Conservation (phyloP, 371 early-diverging fungal genomes). For the Mucor racemosus region DNA sequence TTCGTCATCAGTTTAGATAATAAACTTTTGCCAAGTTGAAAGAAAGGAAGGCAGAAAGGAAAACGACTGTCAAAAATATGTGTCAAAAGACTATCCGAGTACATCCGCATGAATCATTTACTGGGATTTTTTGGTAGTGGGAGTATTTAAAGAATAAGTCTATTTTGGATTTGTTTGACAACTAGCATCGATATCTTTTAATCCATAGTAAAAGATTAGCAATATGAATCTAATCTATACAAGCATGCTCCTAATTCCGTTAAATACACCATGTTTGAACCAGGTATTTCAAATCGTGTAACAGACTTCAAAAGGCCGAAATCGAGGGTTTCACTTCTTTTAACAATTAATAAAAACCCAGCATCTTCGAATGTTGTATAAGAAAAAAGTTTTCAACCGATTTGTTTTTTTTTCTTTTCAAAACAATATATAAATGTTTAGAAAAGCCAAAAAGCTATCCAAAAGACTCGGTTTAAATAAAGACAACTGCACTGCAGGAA, state of each 20-base stretch:
- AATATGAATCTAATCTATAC: no score
- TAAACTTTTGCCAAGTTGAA: background rate
- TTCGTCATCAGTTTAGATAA: background rate
- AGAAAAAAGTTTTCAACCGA: background rate
- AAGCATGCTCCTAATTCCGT: no score
- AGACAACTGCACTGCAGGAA: constrained; percentile 13
- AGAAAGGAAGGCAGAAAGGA: background rate
- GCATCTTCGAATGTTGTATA: background rate
- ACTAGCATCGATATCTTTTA: background rate
- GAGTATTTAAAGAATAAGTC: background rate
- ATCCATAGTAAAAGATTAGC: background rate
- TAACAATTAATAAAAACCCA: constrained; percentile 1
- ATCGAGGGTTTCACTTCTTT: constrained; percentile 5
- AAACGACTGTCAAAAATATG: background rate
- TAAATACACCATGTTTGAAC: background rate
- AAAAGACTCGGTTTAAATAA: constrained; percentile 22
- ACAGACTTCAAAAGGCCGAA: background rate
- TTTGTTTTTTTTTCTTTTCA: background rate
- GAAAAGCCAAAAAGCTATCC: constrained; percentile 25
- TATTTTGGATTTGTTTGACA: background rate
- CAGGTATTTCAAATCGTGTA: background rate
- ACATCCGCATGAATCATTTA: constrained; percentile 1
- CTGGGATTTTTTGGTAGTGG: background rate
- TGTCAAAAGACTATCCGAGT: constrained; percentile 4
- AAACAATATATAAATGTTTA: constrained; percentile 15